phyloP scores from a whole-genome alignment of 345 rosid species.

The Kernera saxatilis region DNA sequence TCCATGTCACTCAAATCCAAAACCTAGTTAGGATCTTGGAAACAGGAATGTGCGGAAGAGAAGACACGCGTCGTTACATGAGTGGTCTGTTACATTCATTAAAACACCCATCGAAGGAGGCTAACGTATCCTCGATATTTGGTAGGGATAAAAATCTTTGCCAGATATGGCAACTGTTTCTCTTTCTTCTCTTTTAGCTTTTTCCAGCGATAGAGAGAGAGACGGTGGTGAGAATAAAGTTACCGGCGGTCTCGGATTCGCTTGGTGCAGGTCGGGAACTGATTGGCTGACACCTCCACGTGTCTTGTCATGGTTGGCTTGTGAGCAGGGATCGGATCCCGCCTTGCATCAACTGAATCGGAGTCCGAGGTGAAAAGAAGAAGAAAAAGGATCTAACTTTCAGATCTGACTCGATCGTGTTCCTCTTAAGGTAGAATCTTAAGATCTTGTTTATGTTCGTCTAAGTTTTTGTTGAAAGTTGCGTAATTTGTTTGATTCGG shows the following conservation, averaged over 20 bases:
- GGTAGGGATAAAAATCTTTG: background rate
- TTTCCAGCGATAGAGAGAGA: background rate
- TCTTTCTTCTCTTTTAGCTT: background rate
- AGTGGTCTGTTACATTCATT: background rate
- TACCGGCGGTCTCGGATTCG: slow-evolving; percentile 86
- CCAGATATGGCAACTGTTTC: slow-evolving; percentile 15
- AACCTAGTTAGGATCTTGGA: background rate
- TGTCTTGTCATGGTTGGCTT: slow-evolving; percentile 23
- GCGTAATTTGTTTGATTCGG: background rate
- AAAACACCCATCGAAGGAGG: background rate
- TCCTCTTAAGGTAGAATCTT: background rate
- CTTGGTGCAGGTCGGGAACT: slow-evolving; percentile 99
- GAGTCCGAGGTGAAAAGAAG: slow-evolving; percentile 63
- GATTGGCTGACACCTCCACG: slow-evolving; percentile 33
- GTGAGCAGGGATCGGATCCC: slow-evolving; percentile 54
- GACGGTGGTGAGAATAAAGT: slow-evolving; percentile 18
- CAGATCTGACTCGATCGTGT: slow-evolving; percentile 37
- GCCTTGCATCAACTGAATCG: slow-evolving; percentile 99
- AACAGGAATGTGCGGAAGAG: background rate
- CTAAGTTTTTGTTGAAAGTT: background rate
- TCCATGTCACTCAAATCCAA: background rate
- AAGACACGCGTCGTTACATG: background rate
- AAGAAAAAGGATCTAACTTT: background rate
- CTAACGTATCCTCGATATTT: background rate
- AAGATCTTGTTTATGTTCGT: background rate